phyloP scores from a whole-genome alignment of 495 filamentous ascomycete genomes.

The Sabuloglossum arenarium region DNA sequence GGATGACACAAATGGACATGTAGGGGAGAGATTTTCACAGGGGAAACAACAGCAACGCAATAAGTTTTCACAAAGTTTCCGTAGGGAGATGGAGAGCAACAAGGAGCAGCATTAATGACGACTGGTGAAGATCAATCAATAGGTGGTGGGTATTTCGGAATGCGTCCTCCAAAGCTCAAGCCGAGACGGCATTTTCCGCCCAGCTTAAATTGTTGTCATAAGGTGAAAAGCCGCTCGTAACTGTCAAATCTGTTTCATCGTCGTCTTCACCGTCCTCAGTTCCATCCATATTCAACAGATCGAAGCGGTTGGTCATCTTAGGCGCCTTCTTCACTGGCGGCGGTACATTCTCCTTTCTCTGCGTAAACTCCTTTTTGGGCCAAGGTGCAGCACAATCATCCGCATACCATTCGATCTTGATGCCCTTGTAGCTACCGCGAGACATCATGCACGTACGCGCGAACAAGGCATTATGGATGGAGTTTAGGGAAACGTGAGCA shows the following conservation, averaged over 20 bases:
- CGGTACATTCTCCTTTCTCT: constrained; percentile 17
- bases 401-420: constrained; percentile 45
- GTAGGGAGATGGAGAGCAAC: too few species aligned
- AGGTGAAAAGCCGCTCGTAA: neutral
- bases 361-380: constrained; percentile 14
- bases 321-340: constrained; percentile 18
- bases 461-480: constrained; percentile 53
- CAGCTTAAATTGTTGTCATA: constrained; percentile 1
- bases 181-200: neutral
- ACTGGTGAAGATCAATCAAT: too few species aligned
- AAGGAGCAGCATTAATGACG: too few species aligned
- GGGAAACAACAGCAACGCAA: too few species aligned
- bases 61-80: too few species aligned
- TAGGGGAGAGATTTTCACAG: too few species aligned
- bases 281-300: constrained; percentile 35
- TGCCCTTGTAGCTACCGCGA: constrained; percentile 48
- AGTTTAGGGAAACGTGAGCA: constrained; percentile 53
- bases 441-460: constrained; percentile 66
- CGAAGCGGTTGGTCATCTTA: constrained; percentile 37
- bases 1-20: too few species aligned
- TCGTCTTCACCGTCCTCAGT: constrained; percentile 9
- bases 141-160: too few species aligned
- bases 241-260: neutral
- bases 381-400: constrained; percentile 57
- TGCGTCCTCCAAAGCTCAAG: neutral